Evolutionary conservation across 83 land plant genomes (phyloP), one percentile per base, ranked within the genome.

Genomic region (Picea abies): DNA sequence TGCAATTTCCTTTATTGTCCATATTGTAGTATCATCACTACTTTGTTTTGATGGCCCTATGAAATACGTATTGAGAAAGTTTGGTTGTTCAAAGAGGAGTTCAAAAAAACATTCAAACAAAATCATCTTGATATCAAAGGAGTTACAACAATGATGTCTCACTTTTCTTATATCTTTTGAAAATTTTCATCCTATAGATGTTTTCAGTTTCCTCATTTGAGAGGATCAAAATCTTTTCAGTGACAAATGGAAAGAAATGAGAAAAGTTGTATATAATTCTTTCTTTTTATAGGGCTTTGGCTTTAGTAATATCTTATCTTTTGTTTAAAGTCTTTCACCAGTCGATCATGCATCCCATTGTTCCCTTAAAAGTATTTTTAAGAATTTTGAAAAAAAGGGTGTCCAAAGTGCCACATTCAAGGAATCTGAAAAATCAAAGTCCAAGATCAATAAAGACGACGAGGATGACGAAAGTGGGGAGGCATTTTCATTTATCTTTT

Each of bases 121-220:
- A 85, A 88, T 58, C 80, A 90, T 72, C 96, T 91, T 32, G 69
- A 85, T 84, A 88, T 88, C 84, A 94, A 94, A 78, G 81, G 87
- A 17, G 96, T 92, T 20, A 71, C 94, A 62, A 89, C 84, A 26
- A 92, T 94, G 87, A 86, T 85, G 81, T 29, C 15, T 29, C 4
- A 68, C 44, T 77, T 26, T 3, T 25, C 60, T 61, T n/a, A 22
- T 37, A 10, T 67, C 12, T 29, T 66, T 32, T 8, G 35, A 49
- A 5, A 25, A 14, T 0, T 44, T 1, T 26, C 37, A 1, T 0
- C 7, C 37, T 41, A 41, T 60, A 17, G 15, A 3, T 26, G 8
- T 16, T 3, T 16, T 1, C 15, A 32, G 80, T n/a, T 5, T 15
- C 2, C 23, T 14, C 37, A 70, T n/a, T 26, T 16, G 35, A 49